Evolutionary conservation across 2,329 filamentous ascomycete genomes (phyloP), one percentile per base, ranked within the genome.

Genomic region (Westerdykella sp.): DNA sequence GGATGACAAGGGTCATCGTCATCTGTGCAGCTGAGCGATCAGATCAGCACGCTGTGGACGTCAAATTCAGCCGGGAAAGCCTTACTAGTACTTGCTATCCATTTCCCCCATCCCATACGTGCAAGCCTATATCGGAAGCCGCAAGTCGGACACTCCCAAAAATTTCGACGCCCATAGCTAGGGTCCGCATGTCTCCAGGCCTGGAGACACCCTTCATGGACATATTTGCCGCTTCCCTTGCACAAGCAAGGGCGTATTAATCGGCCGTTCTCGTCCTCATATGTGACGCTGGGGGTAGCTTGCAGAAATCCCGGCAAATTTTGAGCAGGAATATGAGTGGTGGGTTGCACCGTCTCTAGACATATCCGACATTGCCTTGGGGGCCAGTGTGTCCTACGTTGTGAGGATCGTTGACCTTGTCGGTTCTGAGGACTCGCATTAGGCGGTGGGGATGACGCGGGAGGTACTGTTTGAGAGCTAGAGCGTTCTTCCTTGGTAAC

Each of bases 231-330:
- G 32, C 86, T 87, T 41, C 93, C 93, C 70, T 87, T 94, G 76
- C 93, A 98, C 69, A 84, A 82, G 74, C 93, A 98, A 30, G 93
- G 93, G 42, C 85, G 85, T 55, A 97, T 78, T 22, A 98, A 73
- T 40, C 88, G 83, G 23, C 84, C 77, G 50, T 83, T 85, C 48
- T 85, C 79, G 18, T 87, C 90, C 40, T 83, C 76, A 59, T 95
- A 95, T 15, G 75, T 73, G 37, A 84, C 79, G 39, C 74, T 73
- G 14, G 79, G 76, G 34, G 63, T 63, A 22, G 76, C 68, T 50
- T 81, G 75, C 35, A 85, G 66, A 41, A 81, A 74, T 18, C 72
- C 71, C 18, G 80, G 76, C 16, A 81, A 57, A 44, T 69, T 72
- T 44, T 79, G 74, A 10, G 74, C 71, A 12, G 73, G 70, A 34